Conservation (phyloP, 2,329 filamentous ascomycete genomes). For the Aspergillus piperis region DNA sequence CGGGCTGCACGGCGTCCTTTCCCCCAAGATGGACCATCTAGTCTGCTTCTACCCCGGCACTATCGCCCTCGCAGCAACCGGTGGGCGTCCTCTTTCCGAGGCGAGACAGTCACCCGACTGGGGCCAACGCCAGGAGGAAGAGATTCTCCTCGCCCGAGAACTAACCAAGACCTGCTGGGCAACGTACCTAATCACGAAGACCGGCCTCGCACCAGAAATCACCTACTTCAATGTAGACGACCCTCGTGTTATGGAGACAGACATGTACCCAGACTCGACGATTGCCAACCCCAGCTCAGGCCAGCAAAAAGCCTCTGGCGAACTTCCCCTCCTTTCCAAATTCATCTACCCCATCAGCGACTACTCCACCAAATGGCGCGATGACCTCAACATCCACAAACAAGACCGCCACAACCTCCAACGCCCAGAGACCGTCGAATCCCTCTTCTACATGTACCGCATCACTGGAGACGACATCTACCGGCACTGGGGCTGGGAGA, state of each 20-base stretch:
- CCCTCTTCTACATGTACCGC: conserved; percentile 96
- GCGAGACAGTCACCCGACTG: conserved; percentile 73
- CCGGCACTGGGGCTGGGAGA: conserved; percentile 96
- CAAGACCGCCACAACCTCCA: conserved; percentile 92
- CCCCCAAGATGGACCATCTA: conserved; percentile 95
- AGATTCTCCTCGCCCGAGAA: conserved; percentile 84
- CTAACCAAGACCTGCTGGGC: conserved; percentile 97
- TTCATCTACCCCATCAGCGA: conserved; percentile 35
- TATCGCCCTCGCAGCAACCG: conserved; percentile 84
- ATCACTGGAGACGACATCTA: conserved; percentile 90
- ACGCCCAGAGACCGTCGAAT: conserved; percentile 94
- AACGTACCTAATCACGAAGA: conserved; percentile 89
- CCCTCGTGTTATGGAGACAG: conserved; percentile 59
- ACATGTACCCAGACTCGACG: conserved; percentile 38
- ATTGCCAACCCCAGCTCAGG: conserved; percentile 31
- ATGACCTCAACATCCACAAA: conserved; percentile 77
- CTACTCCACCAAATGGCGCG: conserved; percentile 57
- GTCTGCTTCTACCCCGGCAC: conserved; percentile 98
- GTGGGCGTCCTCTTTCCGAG: conserved; percentile 71
- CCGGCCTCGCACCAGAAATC: conserved; percentile 92
- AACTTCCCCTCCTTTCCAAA: conserved; percentile 38
- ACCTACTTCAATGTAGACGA: conserved; percentile 79
- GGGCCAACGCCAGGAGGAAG: conserved; percentile 77
- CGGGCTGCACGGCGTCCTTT: conserved; percentile 66
- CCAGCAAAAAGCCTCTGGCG: conserved; percentile 27